Base-by-base conservation (phyloP, 306 rosid genomes). In the Cicer judaicum region DNA sequence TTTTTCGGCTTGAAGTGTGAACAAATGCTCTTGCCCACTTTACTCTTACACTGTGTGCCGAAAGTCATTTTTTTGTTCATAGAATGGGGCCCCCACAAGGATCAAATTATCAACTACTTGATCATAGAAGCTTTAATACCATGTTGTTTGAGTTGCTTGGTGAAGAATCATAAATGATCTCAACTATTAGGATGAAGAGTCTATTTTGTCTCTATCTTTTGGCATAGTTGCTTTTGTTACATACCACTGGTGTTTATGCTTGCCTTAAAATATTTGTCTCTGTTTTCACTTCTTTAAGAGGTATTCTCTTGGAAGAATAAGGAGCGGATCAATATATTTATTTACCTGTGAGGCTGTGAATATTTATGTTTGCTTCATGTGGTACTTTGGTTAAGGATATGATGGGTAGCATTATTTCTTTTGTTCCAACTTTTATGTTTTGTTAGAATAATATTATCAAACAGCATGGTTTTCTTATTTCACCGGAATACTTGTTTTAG, bases 291-390 rank as follows among this genome's bases (percentile, higher is more conserved):
- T 56, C 46, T 34, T 61, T 72, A 71, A 69, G 75, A 21, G 76
- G 29, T 40, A 60, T 67, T 10, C 53, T 62, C 53, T 62, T 12
- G 47, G 43, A 68, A 39, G 56, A 43, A 63, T 5, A 64, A 64
- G 79, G 47, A 70, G 61, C 18, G n/a, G 19, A 67, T 59, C 42
- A 48, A 48, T 66, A 73, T 59, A 59, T 57, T n/a, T 59, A 59
- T 57, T n/a, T 69, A 72, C 39, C 11, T 50, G 21, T 29, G 36
- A 29, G 36, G 5, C 5, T 29, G 71, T 54, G 71, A 49, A 61
- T 73, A 38, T 73, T 60, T 59, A 52, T 75, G 40, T 48, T 41
- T 75, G 16, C 81, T 18, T 67, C 14, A 62, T 72, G 43, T 61
- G 24, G 73, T 72, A 63, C 72, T 75, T 24, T 21, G 71, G 41